Conservation (phyloP, 1,284 basidiomycete genomes). For the Ustilago cynodontis region DNA sequence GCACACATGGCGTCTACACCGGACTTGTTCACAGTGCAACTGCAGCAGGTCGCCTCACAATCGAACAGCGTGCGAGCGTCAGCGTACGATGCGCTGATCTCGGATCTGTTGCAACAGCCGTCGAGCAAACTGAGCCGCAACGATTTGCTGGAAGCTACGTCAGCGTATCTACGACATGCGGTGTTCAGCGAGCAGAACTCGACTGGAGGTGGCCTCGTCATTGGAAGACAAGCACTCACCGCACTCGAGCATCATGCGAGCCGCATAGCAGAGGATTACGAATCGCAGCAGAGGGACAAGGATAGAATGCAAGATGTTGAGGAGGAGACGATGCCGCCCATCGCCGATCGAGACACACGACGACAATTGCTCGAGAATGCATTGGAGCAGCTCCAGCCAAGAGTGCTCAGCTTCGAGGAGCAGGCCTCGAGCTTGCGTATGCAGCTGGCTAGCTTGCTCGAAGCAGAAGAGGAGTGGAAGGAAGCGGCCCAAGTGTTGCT, state of each 20-base stretch:
- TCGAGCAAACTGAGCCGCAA: constrained; percentile 24
- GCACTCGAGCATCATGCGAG: constrained; percentile 75
- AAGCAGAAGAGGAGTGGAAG: constrained; percentile 90
- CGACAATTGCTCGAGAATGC: constrained; percentile 79
- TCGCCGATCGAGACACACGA: constrained; percentile 48
- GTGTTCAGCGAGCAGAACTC: constrained; percentile 78
- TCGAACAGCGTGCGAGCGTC: constrained; percentile 32
- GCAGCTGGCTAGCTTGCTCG: constrained; percentile 88
- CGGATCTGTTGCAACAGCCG: constrained; percentile 28
- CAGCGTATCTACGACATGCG: constrained; percentile 78
- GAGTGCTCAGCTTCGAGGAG: constrained; percentile 90
- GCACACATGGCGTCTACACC: constrained; percentile 23
- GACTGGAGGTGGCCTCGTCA: constrained; percentile 78
- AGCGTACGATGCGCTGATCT: constrained; percentile 32
- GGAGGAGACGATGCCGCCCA: constrained; percentile 39
- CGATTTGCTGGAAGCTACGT: constrained; percentile 28
- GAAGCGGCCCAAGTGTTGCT: constrained; percentile 90
- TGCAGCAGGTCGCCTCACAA: constrained; percentile 42
- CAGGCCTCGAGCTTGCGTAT: constrained; percentile 86
- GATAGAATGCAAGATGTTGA: constrained; percentile 33
- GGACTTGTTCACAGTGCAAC: constrained; percentile 24
- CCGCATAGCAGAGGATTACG: constrained; percentile 74
- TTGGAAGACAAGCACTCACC: constrained; percentile 83
- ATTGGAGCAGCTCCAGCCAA: constrained; percentile 79
- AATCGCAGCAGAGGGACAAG: constrained; percentile 73